A percentile compares a stretch with the other conserved stretches of the same genome.
phyloP scores from a whole-genome alignment of 2,329 filamentous ascomycete species.

The Colletotrichum brevisporum region DNA sequence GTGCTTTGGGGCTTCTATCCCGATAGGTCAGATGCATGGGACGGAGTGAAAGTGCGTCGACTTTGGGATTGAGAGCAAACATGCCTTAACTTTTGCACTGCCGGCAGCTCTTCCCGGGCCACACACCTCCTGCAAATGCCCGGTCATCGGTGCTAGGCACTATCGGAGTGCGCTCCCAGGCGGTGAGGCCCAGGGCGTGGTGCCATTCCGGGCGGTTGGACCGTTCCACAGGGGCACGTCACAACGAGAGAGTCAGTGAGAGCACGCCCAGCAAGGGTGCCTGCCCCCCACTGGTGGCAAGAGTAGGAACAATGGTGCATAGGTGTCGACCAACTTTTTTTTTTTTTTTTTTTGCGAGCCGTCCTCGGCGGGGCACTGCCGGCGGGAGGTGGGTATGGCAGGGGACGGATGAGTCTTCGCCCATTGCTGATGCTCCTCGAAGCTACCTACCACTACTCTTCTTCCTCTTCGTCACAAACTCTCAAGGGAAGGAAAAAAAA shows the following conservation, averaged over 20 bases:
- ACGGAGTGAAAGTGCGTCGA: neutral
- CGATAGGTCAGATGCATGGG: constrained; percentile 20
- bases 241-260: constrained; percentile 10
- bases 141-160: constrained; percentile 19
- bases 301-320: neutral
- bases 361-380: constrained; percentile 35
- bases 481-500: constrained; percentile 20
- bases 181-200: constrained; percentile 35
- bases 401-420: constrained; percentile 38
- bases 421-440: constrained; percentile 30
- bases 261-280: constrained; percentile 34
- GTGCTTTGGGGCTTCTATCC: constrained; percentile 9
- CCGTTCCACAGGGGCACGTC: constrained; percentile 27
- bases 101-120: constrained; percentile 16
- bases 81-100: constrained; percentile 6
- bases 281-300: constrained; percentile 37
- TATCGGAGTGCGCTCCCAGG: constrained; percentile 6
- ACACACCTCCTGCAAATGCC: constrained; percentile 23
- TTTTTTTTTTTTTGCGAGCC: constrained; percentile 11
- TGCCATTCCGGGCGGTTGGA: constrained; percentile 26
- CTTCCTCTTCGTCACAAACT: constrained; percentile 20
- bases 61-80: constrained; percentile 8
- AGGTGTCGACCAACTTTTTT: constrained; percentile 17
- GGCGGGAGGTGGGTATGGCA: constrained; percentile 23
- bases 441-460: constrained; percentile 9